A percentile compares a stretch with the other conserved stretches of the same genome.
phyloP scores from a whole-genome alignment of 306 rosid genomes.

The Quercus cerris region DNA sequence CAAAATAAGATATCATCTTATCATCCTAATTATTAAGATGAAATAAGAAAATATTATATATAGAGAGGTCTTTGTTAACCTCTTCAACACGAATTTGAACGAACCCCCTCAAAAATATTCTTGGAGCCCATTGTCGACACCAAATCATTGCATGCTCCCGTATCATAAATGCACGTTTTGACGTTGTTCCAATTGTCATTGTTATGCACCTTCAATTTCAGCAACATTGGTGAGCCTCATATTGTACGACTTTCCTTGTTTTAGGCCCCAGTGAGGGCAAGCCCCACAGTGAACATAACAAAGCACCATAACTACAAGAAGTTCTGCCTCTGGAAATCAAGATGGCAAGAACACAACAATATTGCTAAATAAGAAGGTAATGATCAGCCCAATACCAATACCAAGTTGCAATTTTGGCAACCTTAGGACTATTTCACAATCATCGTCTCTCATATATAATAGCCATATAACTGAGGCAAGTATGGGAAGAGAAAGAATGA shows the following conservation, averaged over 20 bases:
- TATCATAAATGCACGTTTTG: constrained; percentile 21
- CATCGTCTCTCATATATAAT: constrained; percentile 7
- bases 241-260: constrained; percentile 16
- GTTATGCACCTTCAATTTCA: neutral
- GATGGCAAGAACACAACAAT: constrained; percentile 2
- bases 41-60: no score
- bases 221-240: constrained; percentile 30
- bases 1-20: no score
- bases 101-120: no score
- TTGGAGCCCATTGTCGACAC: no score
- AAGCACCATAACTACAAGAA: constrained; percentile 16
- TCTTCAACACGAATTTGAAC: no score
- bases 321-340: constrained; percentile 16
- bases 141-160: constrained; percentile 9
- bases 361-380: constrained; percentile 19
- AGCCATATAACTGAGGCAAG: constrained; percentile 24
- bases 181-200: constrained; percentile 6
- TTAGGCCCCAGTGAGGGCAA: constrained; percentile 20
- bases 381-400: neutral
- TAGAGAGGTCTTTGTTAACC: no score
- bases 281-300: constrained; percentile 22
- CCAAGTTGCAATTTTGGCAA: constrained; percentile 4
- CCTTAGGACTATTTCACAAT: constrained; percentile 22
- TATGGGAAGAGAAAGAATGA: constrained; percentile 21
- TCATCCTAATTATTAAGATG: no score